Evolutionary conservation across 1,284 basidiomycete genomes (phyloP), one percentile per base, ranked within the genome.

Genomic region (Marasmius oreades): DNA sequence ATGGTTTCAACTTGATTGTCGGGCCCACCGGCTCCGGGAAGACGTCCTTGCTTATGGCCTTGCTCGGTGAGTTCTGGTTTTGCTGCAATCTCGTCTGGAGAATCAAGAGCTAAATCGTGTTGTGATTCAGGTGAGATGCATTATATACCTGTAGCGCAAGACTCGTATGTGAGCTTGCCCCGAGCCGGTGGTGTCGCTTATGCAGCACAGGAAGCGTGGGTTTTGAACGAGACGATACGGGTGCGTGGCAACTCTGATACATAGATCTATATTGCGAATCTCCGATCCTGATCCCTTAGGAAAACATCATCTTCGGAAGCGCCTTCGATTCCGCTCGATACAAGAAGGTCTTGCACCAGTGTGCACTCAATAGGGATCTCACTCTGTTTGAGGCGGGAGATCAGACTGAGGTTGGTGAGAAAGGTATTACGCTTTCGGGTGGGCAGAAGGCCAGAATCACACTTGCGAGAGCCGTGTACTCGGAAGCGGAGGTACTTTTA

Each of bases 401-500:
- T 33, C 6, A 16, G 5, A 53, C 52, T 5, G 52, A 53, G 83
- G 83, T 12, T 1, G 57, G 53, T 18, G 84, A 86, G 63, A 78
- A 78, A 48, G 79, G 78, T 8, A 69, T 60, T 23, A 61, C 58
- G 5, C 45, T 68, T 3, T 85, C 82, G 64, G 88, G 87, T 26
- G 88, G 88, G 14, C 88, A 90, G 67, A 90, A 90, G 69, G 88
- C 88, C 8, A 75, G 88, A 20, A 74, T 92, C 37, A 88, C 86
- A 0, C 74, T 92, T 1, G 88, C 88, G 2, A 76, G 88, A 36
- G 88, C 87, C 0, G 76, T 90, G 4, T 90, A 90, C 67, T 84
- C 84, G 31, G 68, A 69, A 8, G 82, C 87, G 0, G 70, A 79
- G 12, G 78, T 88, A 43, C 64, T 92, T 6, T 73, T 92, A 2